Base-by-base conservation (phyloP, 1,139 yeast species). In the Lodderomyces theae region DNA sequence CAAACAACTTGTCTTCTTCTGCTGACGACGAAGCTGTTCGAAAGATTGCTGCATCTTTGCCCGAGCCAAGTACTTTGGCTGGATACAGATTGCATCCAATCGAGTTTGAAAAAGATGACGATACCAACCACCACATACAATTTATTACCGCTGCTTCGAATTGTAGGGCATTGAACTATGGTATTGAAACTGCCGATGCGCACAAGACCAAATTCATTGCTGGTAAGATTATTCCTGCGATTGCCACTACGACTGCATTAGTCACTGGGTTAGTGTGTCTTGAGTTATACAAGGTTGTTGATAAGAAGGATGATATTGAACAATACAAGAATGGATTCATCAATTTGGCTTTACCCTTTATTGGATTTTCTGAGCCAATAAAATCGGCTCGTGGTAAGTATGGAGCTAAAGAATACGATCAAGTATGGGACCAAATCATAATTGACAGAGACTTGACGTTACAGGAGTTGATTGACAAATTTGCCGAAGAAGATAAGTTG, bases 31-130 rank as follows among this genome's bases (percentile, higher is more conserved):
- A 74, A 40, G 73, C 72, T 35, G 64, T 78, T 45, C 74, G 74
- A 52, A 64, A 72, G 46, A 68, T 90, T 43, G 89, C 94, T 32
- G 80, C 84, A 34, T 73, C 84, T 15, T 75, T 92, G 51, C 99
- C 99, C 29, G 82, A 86, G 43, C 96, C 97, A 34, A 80, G 95
- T 4, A 72, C 92, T 1, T 69, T 94, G 56, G 95, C 94, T 3
- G 97, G 96, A 1, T 89, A 84, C 68, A 78, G 95, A 58, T 72
- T 92, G 54, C 72, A 59, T 31, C 94, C 96, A 17, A 92, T 86
- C 40, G 97, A 90, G 54, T 94, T 92, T 59, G 99, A 92, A 66
- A 92, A 92, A 67, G 99, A 92, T 65, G 98, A 92, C 62, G 99
- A 92, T 58, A 69, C 95, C 11, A 92, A 94, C 62, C 95, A 88